Percentiles rank a stretch among this genome's conserved stretches.
Evolutionary conservation across 2,329 filamentous ascomycete species (phyloP).

Genomic region (Aspergillus fijiensis): DNA sequence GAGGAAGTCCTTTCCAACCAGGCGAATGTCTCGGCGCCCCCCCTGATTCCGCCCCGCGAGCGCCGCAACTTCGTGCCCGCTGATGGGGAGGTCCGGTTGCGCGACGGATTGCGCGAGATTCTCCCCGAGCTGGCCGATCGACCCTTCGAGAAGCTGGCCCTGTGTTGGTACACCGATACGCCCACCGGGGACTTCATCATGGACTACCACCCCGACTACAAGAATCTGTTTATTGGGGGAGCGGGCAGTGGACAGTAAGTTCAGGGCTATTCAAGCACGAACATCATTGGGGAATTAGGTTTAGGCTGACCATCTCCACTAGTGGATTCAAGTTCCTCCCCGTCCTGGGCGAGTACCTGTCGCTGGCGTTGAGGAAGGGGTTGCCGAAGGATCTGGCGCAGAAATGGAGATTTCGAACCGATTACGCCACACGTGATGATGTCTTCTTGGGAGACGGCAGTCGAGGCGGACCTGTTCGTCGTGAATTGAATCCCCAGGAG

Average conservation of each 20-base stretch:
- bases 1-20: background rate
- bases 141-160: conserved; percentile 58
- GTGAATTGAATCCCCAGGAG: conserved; percentile 25
- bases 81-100: conserved; percentile 60
- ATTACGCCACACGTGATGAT: conserved; percentile 19
- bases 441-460: conserved; percentile 30
- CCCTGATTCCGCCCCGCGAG: conserved; percentile 15
- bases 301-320: background rate
- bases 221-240: conserved; percentile 30
- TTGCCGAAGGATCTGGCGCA: conserved; percentile 53
- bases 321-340: conserved; percentile 63
- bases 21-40: conserved; percentile 22
- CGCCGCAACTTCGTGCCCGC: conserved; percentile 35
- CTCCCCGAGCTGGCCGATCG: conserved; percentile 58
- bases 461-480: conserved; percentile 31
- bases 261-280: background rate
- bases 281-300: accelerated
- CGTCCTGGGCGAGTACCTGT: conserved; percentile 62
- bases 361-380: conserved; percentile 52
- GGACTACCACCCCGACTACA: conserved; percentile 62
- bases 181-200: conserved; percentile 66
- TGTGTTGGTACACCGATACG: conserved; percentile 74
- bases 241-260: conserved; percentile 33
- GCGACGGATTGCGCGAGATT: conserved; percentile 57
- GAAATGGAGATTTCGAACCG: conserved; percentile 54